phyloP scores from a whole-genome alignment of 805 yeast genomes.

The Kuraishia floccosa region DNA sequence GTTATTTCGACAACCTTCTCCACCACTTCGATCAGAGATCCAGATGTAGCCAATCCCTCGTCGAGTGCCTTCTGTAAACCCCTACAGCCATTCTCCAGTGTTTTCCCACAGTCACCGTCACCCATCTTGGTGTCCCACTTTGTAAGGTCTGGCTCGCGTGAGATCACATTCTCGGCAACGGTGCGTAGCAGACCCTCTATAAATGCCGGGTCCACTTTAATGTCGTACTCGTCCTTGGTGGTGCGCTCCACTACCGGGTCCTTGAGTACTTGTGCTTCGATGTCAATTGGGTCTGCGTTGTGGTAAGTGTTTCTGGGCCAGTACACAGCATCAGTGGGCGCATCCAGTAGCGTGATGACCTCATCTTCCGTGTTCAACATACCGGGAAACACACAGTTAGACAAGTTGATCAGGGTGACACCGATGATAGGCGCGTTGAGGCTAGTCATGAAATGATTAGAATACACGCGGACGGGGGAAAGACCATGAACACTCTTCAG shows the following conservation, averaged over 20 bases:
- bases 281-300: conserved; percentile 8
- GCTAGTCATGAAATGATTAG: conserved; percentile 22
- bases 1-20: conserved; percentile 16
- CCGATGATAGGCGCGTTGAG: conserved; percentile 26
- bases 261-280: conserved; percentile 14
- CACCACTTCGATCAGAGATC: conserved; percentile 15
- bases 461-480: conserved; percentile 17
- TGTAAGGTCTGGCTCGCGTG: conserved; percentile 23
- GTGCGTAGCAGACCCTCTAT: conserved; percentile 9
- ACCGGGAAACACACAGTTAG: too few species aligned
- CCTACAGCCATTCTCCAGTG: conserved; percentile 21
- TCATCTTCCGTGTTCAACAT: conserved; percentile 14
- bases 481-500: conserved; percentile 15
- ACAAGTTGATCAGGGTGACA: conserved; percentile 22
- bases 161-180: conserved; percentile 18
- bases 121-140: conserved; percentile 30
- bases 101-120: conserved; percentile 32
- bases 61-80: conserved; percentile 14
- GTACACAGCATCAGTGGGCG: conserved; percentile 17
- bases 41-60: conserved; percentile 10
- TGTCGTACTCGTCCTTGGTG: conserved; percentile 6
- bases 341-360: conserved; percentile 19
- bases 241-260: conserved; percentile 3
- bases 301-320: conserved; percentile 16
- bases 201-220: conserved; percentile 9